Base-by-base conservation (phyloP, 345 rosid species). In the Anastatica hierochuntica region DNA sequence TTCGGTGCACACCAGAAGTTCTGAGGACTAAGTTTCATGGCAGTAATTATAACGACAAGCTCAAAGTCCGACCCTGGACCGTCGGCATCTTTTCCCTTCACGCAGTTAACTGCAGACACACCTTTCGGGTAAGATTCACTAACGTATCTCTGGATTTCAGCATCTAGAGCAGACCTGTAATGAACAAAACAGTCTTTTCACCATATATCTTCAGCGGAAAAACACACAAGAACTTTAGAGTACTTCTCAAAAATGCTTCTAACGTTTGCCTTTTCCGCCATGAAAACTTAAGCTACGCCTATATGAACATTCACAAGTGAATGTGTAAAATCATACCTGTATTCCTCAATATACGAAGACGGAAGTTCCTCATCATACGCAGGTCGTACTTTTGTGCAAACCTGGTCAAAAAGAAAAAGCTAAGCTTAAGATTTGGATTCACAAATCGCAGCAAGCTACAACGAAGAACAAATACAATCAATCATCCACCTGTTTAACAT, bases 101-200 rank as follows among this genome's bases (percentile, higher is more conserved):
- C 64, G 72, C 94, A 81, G 64, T 78, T 85, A 56, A 88, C 95
- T 2, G 88, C 70, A 74, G 77, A 83, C 20, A 85, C 58, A 56
- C 98, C 98, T 72, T 85, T 92, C 7, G 97, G 95, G 72, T 88
- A 92, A 61, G 88, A 83, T 71, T 88, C 98, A 46, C 75, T 80
- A 38, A 75, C 90, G 68, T 92, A 92, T 73, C 75, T 85, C 23
- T 77, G 77, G 38, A 88, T 59, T 71, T 92, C 97, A 20, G 83
- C 86, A 65, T 92, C 98, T 36, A 92, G 69, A 58, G 95, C 80
- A 76, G 54, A 74, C 66, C 99, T 92, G 80, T 57, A 71, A 77
- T 15, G 35, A 18, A 24, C 19, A 57, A 65, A 62, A 38, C 36
- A 48, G 43, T 38, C 11, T 39, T 17, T 26, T 33, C 51, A 65